Evolutionary conservation across 305 asterid species (phyloP).

Genomic region (Solanum hybrid): DNA sequence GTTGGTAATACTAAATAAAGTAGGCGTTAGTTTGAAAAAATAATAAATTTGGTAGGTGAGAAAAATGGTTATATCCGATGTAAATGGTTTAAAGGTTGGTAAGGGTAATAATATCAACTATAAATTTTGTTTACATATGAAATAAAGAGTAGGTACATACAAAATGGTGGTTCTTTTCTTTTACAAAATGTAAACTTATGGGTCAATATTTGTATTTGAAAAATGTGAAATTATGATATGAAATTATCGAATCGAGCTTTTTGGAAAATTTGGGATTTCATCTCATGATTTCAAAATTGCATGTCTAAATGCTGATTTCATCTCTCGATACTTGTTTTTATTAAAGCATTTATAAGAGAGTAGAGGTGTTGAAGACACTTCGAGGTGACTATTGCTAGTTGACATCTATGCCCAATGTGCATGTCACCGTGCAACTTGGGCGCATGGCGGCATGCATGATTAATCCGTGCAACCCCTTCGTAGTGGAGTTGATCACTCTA

Average conservation of each 20-base stretch:
- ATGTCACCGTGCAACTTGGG: neutral
- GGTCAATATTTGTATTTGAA: neutral
- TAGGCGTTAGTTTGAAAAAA: neutral
- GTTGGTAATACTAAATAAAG: neutral
- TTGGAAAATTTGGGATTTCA: neutral
- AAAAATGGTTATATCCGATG: neutral
- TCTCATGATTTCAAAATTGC: neutral
- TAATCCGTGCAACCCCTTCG: neutral
- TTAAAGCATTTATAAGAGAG: neutral
- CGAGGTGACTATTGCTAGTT: neutral
- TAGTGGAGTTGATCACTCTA: neutral
- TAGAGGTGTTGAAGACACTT: neutral
- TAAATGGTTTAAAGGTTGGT: neutral
- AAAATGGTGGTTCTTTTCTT: neutral
- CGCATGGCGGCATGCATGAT: neutral
- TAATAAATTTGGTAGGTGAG: neutral
- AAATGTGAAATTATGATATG: neutral
- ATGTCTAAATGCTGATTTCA: neutral
- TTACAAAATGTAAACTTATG: neutral
- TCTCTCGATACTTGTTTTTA: neutral
- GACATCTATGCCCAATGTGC: neutral
- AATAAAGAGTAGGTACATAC: neutral
- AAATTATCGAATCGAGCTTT: neutral
- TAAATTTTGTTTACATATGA: neutral
- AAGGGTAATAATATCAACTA: neutral